These are phyloP conservation scores for Phyllosticta paracitricarpa DNA, from an alignment of 2,329 filamentous ascomycete genomes.

Conservation along the genomic window DNA sequence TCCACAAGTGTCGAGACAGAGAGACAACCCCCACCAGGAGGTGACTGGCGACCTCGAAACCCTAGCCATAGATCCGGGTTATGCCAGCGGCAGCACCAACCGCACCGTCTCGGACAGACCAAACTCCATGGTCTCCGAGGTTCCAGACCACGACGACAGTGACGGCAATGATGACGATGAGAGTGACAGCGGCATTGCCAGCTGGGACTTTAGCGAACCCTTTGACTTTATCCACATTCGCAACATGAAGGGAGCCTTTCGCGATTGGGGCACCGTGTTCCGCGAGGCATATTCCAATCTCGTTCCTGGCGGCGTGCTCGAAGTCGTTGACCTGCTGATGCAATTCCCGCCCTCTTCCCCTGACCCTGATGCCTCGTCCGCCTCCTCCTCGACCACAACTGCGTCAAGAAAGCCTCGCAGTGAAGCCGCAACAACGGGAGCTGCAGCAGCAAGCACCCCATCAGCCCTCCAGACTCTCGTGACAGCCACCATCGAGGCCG, in stretches of 20 bases:
- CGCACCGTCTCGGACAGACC: neutral
- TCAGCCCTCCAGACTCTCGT: constrained; percentile 21
- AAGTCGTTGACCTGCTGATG: constrained; percentile 33
- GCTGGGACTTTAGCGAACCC: constrained; percentile 39
- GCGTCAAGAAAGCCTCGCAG: neutral
- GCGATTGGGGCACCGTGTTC: constrained; percentile 38
- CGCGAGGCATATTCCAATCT: constrained; percentile 36
- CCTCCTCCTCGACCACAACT: neutral
- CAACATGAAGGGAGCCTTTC: constrained; percentile 38
- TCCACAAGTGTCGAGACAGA: neutral
- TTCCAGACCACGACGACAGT: neutral
- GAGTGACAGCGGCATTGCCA: constrained; percentile 13
- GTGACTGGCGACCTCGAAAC: neutral
- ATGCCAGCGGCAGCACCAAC: constrained; percentile 9
- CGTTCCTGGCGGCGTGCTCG: constrained; percentile 36
- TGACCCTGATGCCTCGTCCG: constrained; percentile 13
- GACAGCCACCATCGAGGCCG: constrained; percentile 25
- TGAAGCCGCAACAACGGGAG: neutral
- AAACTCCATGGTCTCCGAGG: neutral
- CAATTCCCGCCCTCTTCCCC: neutral
- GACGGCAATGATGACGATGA: neutral
- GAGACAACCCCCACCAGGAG: neutral
- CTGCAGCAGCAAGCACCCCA: neutral
- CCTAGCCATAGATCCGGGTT: constrained; percentile 8
- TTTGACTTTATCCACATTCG: constrained; percentile 43